Base-by-base conservation (phyloP, 2,329 filamentous ascomycete genomes). In the Lizonia empirigonia region DNA sequence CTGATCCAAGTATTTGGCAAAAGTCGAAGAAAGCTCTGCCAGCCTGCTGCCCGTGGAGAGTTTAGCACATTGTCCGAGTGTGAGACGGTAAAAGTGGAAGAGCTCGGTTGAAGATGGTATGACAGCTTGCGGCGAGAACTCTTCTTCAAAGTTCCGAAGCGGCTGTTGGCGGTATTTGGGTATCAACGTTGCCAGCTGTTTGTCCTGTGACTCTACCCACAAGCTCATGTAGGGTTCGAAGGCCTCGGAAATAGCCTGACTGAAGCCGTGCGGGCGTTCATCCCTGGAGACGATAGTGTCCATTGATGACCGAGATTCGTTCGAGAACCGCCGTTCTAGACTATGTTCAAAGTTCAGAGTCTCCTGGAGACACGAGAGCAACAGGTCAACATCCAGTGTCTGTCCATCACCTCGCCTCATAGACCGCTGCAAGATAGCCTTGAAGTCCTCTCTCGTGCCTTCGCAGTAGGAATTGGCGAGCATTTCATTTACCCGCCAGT, bases 161-260 rank as follows among this genome's bases (percentile, higher is more conserved):
- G 91, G 88, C 62, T 96, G 91, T 53, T 82, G 84, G 59, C 89
- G 90, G 74, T 97, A 97, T 70, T 86, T 91, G 0, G 91, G 91
- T 58, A 99, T 90, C 75, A 97, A 85, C 7, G 80, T 75, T 5
- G 91, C 88, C 50, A 97, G 80, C 64, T 96, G 88, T 63, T 86
- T 93, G 74, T 97, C 93, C 73, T 97, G 94, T 8, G 91, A 93
- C 53, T 97, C 93, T 1, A 99, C 91, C 94, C 94, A 99, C 4
- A 99, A 78, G 69, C 91, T 96, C 59, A 99, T 82, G 72, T 97
- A 99, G 1, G 94, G 94, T 74, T 97, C 94, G 67, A 99, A 99
- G 0, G 94, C 94, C 56, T 95, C 91, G 0, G 94, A 97, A 54
- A 99, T 96, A 4, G 90, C 87, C 48, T 96, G 91, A 47, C 90